Evolutionary conservation across 352 stramenopile species (phyloP), one percentile per base, ranked within the genome.

Genomic region (Achlya hypogyna): DNA sequence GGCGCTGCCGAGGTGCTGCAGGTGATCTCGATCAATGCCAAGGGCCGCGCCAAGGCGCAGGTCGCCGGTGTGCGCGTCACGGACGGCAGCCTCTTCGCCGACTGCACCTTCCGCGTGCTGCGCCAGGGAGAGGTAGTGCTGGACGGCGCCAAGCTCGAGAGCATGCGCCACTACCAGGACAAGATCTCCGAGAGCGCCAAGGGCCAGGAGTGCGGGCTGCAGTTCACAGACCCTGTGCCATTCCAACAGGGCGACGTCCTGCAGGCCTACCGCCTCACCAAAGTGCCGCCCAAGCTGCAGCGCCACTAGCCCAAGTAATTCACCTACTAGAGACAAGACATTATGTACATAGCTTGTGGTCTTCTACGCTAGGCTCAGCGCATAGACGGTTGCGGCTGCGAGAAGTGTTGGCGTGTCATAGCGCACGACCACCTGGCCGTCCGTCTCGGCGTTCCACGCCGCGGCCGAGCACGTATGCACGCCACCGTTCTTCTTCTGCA

Each of bases 191-290:
- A 96, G 71, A 89, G 98, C 16, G 86, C 77, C 52, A 89, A 96
- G 72, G 97, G 97, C 56, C 90, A 98, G 69, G 97, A 99, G 74
- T 99, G 97, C 73, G 97, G 97, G 62, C 95, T 99, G 69, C 90
- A 96, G 69, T 82, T 99, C 43, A 29, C 83, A 42, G 83, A 87
- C 27, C 82, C 79, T 47, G 72, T 98, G 77, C 85, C 95, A 10
- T 99, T 98, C 76, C 63, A 96, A 78, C 76, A 84, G 40, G 96
- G 91, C 40, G 97, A 99, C 75, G 69, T 98, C 23, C 91, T 99
- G 65, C 93, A 99, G 77, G 86, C 82, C 1, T 96, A 95, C 72
- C 45, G 51, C 16, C 10, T 51, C 18, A 34, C 38, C 22, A 58
- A 58, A 31, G 60, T 67, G 14, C 60, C 38, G 12, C 60, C 60